A percentile compares a stretch with the other conserved stretches of the same genome.
Conservation (phyloP, 768 basidiomycete genomes). For the Tylopilus rubrobrunneus region DNA sequence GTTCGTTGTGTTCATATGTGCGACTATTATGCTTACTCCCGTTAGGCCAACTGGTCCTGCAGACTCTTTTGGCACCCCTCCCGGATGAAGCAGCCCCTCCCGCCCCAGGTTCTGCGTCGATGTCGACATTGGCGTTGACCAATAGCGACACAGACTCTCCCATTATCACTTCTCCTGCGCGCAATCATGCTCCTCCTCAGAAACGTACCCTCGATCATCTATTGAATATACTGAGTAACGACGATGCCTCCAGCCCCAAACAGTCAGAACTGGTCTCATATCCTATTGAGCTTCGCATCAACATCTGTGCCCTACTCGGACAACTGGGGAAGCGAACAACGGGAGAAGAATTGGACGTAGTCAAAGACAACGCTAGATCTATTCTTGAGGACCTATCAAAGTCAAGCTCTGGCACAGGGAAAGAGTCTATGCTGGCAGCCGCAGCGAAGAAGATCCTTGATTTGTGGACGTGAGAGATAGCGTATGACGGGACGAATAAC, state of each 20-base stretch:
- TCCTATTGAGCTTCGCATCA: constrained; percentile 73
- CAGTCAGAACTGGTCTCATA: constrained; percentile 37
- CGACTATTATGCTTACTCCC: constrained; percentile 5
- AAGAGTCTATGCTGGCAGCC: constrained; percentile 31
- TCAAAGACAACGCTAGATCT: constrained; percentile 50
- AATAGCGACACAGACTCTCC: constrained; percentile 48
- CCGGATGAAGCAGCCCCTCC: constrained; percentile 37
- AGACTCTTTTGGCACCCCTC: constrained; percentile 52
- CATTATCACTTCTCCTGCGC: constrained; percentile 38
- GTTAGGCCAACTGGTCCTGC: constrained; percentile 59
- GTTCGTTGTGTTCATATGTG: background rate
- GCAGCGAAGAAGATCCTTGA: constrained; percentile 43
- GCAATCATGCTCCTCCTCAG: constrained; percentile 41
- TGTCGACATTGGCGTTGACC: constrained; percentile 37
- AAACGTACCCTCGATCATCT: constrained; percentile 68
- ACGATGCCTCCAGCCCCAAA: constrained; percentile 41
- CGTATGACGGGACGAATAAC: background rate
- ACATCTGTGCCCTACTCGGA: constrained; percentile 68
- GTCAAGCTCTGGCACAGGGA: constrained; percentile 29
- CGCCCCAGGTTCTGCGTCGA: constrained; percentile 30
- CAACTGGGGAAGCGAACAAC: constrained; percentile 55
- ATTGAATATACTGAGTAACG: constrained; percentile 47
- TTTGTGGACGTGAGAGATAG: constrained; percentile 30
- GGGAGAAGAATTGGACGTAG: constrained; percentile 41
- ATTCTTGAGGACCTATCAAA: constrained; percentile 51